Conservation (phyloP, 306 rosid species). For the Acacia melanoxylon region DNA sequence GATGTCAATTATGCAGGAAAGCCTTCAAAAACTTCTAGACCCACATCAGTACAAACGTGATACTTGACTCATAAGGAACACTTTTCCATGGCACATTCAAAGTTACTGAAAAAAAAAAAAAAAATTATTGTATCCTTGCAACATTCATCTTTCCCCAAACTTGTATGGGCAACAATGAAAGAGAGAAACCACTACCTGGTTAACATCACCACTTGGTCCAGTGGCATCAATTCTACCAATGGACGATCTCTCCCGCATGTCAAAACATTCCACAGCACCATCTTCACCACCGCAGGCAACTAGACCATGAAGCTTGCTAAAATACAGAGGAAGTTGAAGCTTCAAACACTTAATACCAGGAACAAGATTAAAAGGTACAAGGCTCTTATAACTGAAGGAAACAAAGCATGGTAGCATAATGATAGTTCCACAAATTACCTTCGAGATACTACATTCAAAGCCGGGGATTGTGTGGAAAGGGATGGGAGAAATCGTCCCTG, state of each 20-base stretch:
- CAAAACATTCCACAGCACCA: conserved; percentile 95
- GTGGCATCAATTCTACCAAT: conserved; percentile 87
- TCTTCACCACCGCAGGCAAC: conserved; percentile 98
- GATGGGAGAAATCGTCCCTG: conserved; percentile 92
- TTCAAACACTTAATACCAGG: conserved; percentile 30
- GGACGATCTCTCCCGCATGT: conserved; percentile 76
- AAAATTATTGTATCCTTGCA: background rate
- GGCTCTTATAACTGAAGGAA: conserved; percentile 25
- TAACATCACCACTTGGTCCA: conserved; percentile 71
- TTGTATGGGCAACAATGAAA: background rate
- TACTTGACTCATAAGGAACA: background rate
- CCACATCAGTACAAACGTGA: background rate
- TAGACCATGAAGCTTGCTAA: conserved; percentile 86
- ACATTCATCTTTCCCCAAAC: background rate
- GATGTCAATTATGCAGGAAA: conserved; percentile 10
- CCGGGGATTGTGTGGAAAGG: conserved; percentile 78
- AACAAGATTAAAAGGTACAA: conserved; percentile 18
- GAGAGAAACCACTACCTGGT: conserved; percentile 58
- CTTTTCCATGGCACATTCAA: conserved; percentile 9
- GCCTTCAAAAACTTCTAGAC: conserved; percentile 5
- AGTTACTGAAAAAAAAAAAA: background rate
- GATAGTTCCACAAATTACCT: conserved; percentile 53
- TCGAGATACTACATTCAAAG: conserved; percentile 84
- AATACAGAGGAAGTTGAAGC: conserved; percentile 33
- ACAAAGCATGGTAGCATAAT: conserved; percentile 28